Evolutionary conservation across 768 basidiomycete species (phyloP), one percentile per base, ranked within the genome.

Genomic region (Panaeolus cyanescens): DNA sequence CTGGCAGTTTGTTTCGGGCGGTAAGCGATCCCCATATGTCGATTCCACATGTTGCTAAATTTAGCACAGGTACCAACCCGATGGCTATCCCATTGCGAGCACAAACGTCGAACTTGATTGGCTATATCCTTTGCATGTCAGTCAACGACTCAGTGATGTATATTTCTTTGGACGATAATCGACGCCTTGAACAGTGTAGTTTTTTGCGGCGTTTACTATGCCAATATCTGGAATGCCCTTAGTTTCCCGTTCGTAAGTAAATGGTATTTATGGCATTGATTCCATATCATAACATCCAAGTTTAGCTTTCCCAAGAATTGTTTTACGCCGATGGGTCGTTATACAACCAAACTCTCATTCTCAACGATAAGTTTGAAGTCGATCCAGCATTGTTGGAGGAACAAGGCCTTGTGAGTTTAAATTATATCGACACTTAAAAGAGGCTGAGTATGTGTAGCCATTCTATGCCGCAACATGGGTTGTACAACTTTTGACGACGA

Each of bases 1-100:
- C 65, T 89, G 85, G 85, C 83, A 85, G 64, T 85, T 85, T 64
- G 80, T 85, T 19, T 77, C 80, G 13, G 82, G 81, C 67, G 66
- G 74, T 71, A 64, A 20, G 66, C 42, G n/a, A 30, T 5, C 13
- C 20, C 19, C 25, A 7, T 8, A 5, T 13, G 57, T 64, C 36
- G 32, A 50, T 34, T 32, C 19, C 13, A 22, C 25, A 53, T 12
- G 58, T 22, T 37, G 53, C 15, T 64, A 62, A 53, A 58, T 55
- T 54, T 12, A 9, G 54, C 20, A 7, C 42, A 79, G 72, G 67
- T 25, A 32, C 63, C 34, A 85, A 83, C 59, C 84, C 85, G 3
- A 71, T 86, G 69, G 71, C 78, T 3, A 84, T 85, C 54, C 85
- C 85, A 1, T 70, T 86, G 56, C 78, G 75, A 58, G 79, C 82